Evolutionary conservation across 2,329 filamentous ascomycete species (phyloP).

Genomic region (Trichophyton rubrum): DNA sequence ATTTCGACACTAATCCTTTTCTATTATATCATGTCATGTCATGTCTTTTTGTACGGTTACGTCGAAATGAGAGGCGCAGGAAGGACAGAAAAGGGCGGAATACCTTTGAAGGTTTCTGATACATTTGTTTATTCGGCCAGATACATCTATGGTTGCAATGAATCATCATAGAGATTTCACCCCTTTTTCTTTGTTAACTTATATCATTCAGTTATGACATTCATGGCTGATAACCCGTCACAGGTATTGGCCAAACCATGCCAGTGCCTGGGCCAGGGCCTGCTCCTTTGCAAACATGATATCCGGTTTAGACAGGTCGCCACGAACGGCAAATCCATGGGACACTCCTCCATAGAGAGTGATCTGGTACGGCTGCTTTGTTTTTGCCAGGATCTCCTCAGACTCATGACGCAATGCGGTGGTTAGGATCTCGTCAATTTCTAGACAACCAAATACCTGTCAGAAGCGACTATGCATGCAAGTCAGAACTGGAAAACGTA

Average conservation of each 20-base stretch:
- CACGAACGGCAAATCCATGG: constrained; percentile 62
- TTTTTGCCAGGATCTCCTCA: constrained; percentile 43
- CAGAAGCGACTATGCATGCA: background rate
- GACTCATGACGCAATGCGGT: constrained; percentile 45
- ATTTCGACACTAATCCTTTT: constrained; percentile 3
- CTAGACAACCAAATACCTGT: constrained; percentile 15
- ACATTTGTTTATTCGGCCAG: constrained; percentile 1
- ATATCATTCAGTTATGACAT: background rate
- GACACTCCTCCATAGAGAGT: constrained; percentile 54
- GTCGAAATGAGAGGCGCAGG: constrained; percentile 5
- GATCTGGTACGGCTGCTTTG: constrained; percentile 55
- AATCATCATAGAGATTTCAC: constrained; percentile 2
- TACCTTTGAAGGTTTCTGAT: constrained; percentile 4
- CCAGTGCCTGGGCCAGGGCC: constrained; percentile 60
- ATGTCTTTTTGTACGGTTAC: constrained; percentile 5
- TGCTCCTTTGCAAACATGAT: constrained; percentile 59
- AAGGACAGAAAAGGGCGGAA: constrained; percentile 5
- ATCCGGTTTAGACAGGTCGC: constrained; percentile 43
- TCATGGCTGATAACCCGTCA: background rate
- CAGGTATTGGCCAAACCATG: constrained; percentile 42
- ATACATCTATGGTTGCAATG: constrained; percentile 2
- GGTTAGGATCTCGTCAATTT: constrained; percentile 48
- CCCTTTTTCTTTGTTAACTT: background rate
- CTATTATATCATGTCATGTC: constrained; percentile 4
- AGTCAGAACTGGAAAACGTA: constrained; percentile 18